Conservation (phyloP, 2,329 filamentous ascomycete genomes). For the Phialocephala sp. region DNA sequence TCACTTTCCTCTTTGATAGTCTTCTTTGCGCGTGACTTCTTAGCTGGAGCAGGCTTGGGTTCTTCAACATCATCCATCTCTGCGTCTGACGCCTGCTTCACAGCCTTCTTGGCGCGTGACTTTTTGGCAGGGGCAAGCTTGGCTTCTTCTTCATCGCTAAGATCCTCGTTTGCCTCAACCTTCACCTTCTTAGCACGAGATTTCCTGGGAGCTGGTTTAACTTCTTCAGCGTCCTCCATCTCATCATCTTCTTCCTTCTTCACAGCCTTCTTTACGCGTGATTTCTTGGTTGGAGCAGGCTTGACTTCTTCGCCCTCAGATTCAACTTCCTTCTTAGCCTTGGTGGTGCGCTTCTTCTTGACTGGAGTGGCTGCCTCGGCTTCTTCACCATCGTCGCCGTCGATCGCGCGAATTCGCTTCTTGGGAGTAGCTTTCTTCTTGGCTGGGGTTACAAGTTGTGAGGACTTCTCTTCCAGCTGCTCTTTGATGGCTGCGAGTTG, state of each 20-base stretch:
- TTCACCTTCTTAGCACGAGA: constrained; percentile 34
- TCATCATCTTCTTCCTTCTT: constrained; percentile 6
- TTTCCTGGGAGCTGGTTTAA: constrained; percentile 34
- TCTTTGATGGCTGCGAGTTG: constrained; percentile 23
- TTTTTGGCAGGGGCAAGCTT: constrained; percentile 33
- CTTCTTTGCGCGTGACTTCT: constrained; percentile 38
- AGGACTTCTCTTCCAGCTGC: constrained; percentile 31
- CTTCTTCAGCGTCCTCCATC: not conserved
- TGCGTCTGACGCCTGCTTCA: constrained; percentile 26
- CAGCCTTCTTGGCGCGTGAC: constrained; percentile 35
- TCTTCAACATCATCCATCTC: constrained; percentile 24
- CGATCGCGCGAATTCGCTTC: constrained; percentile 26
- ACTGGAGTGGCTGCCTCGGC: constrained; percentile 37
- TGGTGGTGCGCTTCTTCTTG: constrained; percentile 47
- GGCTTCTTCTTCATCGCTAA: constrained; percentile 5
- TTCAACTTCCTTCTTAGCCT: constrained; percentile 33
- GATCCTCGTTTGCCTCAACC: constrained; percentile 12
- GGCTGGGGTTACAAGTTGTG: not conserved
- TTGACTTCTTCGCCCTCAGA: constrained; percentile 29
- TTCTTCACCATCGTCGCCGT: constrained; percentile 22
- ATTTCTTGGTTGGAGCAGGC: constrained; percentile 33
- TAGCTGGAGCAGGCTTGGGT: constrained; percentile 23
- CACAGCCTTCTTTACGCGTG: constrained; percentile 22
- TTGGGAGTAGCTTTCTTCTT: constrained; percentile 25
- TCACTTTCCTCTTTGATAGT: constrained; percentile 13